Evolutionary conservation across 441 rosid genomes (phyloP), one percentile per base, ranked within the genome.

Genomic region (Adansonia grandidieri): DNA sequence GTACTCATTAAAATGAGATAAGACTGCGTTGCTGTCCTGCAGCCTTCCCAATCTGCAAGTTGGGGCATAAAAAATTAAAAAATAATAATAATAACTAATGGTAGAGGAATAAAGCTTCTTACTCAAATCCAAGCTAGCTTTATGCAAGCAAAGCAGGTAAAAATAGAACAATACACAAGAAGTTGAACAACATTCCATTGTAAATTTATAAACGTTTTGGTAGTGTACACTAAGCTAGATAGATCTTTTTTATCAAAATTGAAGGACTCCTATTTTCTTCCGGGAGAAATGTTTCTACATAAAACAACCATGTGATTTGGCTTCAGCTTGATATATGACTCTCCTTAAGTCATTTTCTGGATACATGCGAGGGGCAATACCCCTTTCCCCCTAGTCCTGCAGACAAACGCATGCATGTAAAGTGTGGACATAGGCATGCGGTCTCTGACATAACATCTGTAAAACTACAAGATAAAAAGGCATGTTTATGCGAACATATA

Each of bases 21-120:
- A 87, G 51, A 96, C 98, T 0, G 98, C 97, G 37, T 92, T 94
- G 86, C 97, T 96, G 78, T 96, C 99, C 82, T 96, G 99, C 82
- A 94, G 78, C 86, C 99, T 91, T 79, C 99, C 99, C 82, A 94
- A 80, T 84, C 99, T 96, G 88, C 76, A 74, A 81, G 40, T 79
- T 28, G 11, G 58, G 71, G 60, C 63, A 70, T 69, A 62, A 20
- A 15, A 10, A 1, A 67, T 48, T 9, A 13, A 19, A 1, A 73
- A 65, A 48, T 32, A 44, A 6, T 4, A 20, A 20, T 28, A 62
- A 61, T 24, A 44, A 45, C 15, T 1, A 22, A 62, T 47, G 53
- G 15, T 20, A 56, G 54, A 53, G 9, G 14, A 40, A 51, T 47
- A 50, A 42, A 68, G 4, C 54, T 61, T 14, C 60, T 2, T 20